These are phyloP conservation scores for Hypericum perforatum DNA, from an alignment of 345 rosid species.

Conservation along the genomic window DNA sequence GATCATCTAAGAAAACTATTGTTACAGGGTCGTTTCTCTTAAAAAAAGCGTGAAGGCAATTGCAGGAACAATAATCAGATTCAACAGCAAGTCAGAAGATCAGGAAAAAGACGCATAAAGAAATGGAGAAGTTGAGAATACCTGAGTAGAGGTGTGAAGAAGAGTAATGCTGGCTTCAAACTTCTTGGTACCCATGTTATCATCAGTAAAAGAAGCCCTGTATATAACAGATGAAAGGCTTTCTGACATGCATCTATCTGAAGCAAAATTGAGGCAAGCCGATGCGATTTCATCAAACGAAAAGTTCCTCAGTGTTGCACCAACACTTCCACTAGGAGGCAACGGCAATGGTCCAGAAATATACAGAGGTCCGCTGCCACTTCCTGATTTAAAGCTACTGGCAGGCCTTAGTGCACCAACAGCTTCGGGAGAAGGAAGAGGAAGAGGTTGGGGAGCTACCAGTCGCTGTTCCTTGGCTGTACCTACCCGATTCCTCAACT, in stretches of 20 bases:
- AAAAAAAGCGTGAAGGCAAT: no score
- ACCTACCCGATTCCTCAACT: constrained; percentile 32
- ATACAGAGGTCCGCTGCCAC: constrained; percentile 47
- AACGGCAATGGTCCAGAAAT: constrained; percentile 87
- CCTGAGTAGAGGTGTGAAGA: constrained; percentile 68
- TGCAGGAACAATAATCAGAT: no score
- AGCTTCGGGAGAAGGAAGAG: constrained; percentile 67
- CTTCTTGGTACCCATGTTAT: constrained; percentile 53
- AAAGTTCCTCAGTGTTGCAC: constrained; percentile 51
- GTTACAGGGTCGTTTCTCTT: no score
- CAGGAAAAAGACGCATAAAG: not conserved
- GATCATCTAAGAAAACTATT: no score
- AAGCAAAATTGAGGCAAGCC: constrained; percentile 70
- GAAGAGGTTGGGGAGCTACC: constrained; percentile 74
- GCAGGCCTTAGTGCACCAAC: constrained; percentile 42
- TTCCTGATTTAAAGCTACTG: constrained; percentile 59
- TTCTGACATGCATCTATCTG: constrained; percentile 68
- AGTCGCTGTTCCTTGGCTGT: constrained; percentile 35
- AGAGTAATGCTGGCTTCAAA: constrained; percentile 88
- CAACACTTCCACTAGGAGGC: constrained; percentile 43
- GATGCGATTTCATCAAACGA: constrained; percentile 62
- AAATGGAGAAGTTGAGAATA: constrained; percentile 13
- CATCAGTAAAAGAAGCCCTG: constrained; percentile 85
- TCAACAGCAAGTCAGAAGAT: no score
- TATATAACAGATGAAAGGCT: constrained; percentile 78